Conservation (phyloP, 106 monocot species). For the Dendrobium catenatum region DNA sequence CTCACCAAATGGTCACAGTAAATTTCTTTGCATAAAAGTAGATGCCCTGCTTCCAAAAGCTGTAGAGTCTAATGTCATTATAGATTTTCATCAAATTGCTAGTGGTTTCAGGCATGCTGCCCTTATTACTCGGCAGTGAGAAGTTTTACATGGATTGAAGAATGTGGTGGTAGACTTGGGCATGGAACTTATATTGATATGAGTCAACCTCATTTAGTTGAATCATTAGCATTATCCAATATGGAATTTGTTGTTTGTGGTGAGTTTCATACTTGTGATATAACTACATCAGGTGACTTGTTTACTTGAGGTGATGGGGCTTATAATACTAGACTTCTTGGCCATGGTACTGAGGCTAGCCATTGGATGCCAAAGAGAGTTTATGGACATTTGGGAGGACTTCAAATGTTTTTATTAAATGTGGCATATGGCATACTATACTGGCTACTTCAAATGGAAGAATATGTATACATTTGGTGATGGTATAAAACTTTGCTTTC, state of each 20-base stretch:
- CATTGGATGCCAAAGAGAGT: slow-evolving; percentile 93
- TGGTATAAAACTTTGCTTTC: too few relatives aligned
- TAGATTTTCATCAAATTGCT: slow-evolving; percentile 65
- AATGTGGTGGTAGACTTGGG: slow-evolving; percentile 79
- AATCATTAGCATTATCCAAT: slow-evolving; percentile 45
- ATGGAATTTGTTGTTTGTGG: slow-evolving; percentile 65
- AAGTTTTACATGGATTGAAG: slow-evolving; percentile 94
- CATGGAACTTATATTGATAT: slow-evolving; percentile 58
- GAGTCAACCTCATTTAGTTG: slow-evolving; percentile 72
- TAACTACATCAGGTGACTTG: too few relatives aligned
- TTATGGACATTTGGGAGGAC: slow-evolving; percentile 62
- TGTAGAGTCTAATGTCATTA: slow-evolving; percentile 74
- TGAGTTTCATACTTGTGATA: too few relatives aligned
- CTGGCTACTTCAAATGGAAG: too few relatives aligned
- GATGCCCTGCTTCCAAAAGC: slow-evolving; percentile 69
- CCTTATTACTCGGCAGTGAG: slow-evolving; percentile 66
- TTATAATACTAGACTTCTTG: slow-evolving; percentile 39
- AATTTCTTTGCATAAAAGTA: slow-evolving; percentile 24
- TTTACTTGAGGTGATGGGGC: too few relatives aligned
- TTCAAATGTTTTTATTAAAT: slow-evolving; percentile 12
- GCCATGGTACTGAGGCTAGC: slow-evolving; percentile 66
- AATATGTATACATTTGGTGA: too few relatives aligned
- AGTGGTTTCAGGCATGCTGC: slow-evolving; percentile 84
- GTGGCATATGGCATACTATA: too few relatives aligned
- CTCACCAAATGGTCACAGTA: slow-evolving; percentile 19